Evolutionary conservation across 306 rosid genomes (phyloP).

Genomic region (Aeschynomene evenia): DNA sequence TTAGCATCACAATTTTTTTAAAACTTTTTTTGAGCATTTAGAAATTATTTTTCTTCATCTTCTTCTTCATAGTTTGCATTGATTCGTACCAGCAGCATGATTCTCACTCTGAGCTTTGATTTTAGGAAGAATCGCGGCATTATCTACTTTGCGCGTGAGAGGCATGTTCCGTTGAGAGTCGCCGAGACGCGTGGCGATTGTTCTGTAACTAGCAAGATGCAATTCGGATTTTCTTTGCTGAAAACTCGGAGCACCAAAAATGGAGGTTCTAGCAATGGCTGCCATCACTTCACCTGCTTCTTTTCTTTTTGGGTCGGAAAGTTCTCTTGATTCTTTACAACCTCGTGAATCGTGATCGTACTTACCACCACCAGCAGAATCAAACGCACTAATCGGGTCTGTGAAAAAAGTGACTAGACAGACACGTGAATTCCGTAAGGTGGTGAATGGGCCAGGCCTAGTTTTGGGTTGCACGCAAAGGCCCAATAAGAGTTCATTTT

Average conservation of each 20-base stretch:
- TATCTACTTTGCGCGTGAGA: constrained; percentile 36
- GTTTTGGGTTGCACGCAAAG: background rate
- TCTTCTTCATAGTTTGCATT: background rate
- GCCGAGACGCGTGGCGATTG: constrained; percentile 27
- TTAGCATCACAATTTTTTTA: background rate
- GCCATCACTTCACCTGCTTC: constrained; percentile 40
- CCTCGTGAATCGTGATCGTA: too few relatives aligned
- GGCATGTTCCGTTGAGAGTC: constrained; percentile 35
- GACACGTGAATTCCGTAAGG: background rate
- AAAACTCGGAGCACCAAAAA: constrained; percentile 27
- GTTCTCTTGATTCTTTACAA: too few relatives aligned
- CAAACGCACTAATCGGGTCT: background rate
- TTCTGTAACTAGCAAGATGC: constrained; percentile 23
- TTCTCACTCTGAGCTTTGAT: constrained; percentile 50
- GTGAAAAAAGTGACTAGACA: too few relatives aligned
- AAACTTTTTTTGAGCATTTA: background rate
- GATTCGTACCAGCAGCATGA: constrained; percentile 45
- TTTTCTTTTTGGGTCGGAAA: too few relatives aligned
- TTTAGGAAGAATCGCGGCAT: constrained; percentile 45
- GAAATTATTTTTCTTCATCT: background rate
- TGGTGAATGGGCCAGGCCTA: background rate
- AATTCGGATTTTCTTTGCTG: constrained; percentile 28
- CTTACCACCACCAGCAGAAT: background rate
- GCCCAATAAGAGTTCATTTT: background rate
- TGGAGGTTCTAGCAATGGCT: constrained; percentile 27